Base-by-base conservation (phyloP, 2,329 filamentous ascomycete species). In the Fusarium sublunatum region DNA sequence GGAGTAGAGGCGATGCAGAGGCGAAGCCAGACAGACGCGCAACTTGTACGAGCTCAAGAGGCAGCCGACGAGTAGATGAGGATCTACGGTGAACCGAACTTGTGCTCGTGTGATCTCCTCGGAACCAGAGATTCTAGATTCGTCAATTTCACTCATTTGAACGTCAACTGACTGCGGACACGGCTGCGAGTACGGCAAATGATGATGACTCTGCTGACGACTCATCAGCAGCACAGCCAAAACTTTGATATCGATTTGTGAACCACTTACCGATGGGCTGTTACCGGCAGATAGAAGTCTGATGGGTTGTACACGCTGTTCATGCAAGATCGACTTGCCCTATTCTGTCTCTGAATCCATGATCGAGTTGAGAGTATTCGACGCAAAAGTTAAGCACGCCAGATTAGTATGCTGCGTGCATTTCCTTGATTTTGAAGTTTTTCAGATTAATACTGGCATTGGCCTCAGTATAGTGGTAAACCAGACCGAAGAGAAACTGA, bases 1-100 rank as follows among this genome's bases (percentile, higher is more conserved):
- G 32, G 52, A 36, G 46, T 32, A 28, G 43, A 39, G 53, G 58
- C 40, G 32, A 35, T 43, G 48, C 39, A 38, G 35, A 19, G 35
- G 35, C 35, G 35, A 19, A 41, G 31, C 10, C n/a, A 11, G 12
- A 42, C 12, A 4, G 10, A 45, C 25, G 29, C 35, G 53, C 26
- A 15, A 43, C n/a, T 38, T 38, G 31, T 32, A 12, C 11, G 38
- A 39, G 25, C 12, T 24, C n/a, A 32, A 12, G 31, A 50, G 36
- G 55, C 29, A 38, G 36, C 36, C 39, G 7, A 8, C 35, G 3
- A 12, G 13, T 4, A 13, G 28, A 24, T 5, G 6, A 25, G 7
- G 35, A 26, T 15, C 24, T 15, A 32, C 31, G 4, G 6, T 12
- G 25, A 22, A 15, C 29, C 34, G 25, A 12, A 24, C 13, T 24